Evolutionary conservation across 2,329 filamentous ascomycete genomes (phyloP).

Genomic region (Claviceps sp.): DNA sequence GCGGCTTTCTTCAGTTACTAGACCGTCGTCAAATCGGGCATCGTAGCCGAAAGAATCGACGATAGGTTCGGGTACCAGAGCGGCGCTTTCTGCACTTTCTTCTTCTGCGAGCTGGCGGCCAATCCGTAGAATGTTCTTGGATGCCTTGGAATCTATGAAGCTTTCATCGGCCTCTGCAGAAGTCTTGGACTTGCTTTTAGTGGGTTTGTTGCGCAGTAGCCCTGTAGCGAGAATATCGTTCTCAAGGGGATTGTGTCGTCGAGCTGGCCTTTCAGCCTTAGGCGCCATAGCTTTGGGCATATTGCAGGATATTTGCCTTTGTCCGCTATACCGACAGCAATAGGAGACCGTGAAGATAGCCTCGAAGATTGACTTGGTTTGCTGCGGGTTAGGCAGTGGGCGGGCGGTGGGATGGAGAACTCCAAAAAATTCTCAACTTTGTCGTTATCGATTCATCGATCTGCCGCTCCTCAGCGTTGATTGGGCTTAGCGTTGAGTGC

Average conservation of each 20-base stretch:
- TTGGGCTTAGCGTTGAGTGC: slow-evolving; percentile 11
- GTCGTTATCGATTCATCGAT: slow-evolving; percentile 23
- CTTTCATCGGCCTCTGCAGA: slow-evolving; percentile 48
- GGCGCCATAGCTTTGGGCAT: slow-evolving; percentile 72
- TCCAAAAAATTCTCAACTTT: slow-evolving; percentile 17
- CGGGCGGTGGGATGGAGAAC: slow-evolving; percentile 11
- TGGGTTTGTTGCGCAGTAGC: slow-evolving; percentile 58
- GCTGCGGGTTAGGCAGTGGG: neutral
- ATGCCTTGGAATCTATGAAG: slow-evolving; percentile 80
- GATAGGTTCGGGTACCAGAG: slow-evolving; percentile 24
- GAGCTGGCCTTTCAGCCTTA: slow-evolving; percentile 41
- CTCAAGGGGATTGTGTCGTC: slow-evolving; percentile 80
- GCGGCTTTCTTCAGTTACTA: slow-evolving; percentile 28
- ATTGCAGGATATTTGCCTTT: slow-evolving; percentile 9
- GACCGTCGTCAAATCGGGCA: slow-evolving; percentile 51
- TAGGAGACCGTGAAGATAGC: neutral
- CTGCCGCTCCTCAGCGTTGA: slow-evolving; percentile 22
- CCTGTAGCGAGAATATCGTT: slow-evolving; percentile 68
- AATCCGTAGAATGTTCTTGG: slow-evolving; percentile 76
- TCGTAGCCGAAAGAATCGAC: slow-evolving; percentile 63
- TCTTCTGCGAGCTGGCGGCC: slow-evolving; percentile 82
- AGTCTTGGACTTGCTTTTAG: slow-evolving; percentile 54
- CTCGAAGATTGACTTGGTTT: neutral
- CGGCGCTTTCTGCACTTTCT: slow-evolving; percentile 34
- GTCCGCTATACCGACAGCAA: neutral